Base-by-base conservation (phyloP, 441 rosid genomes). In the Erodium moschatum region DNA sequence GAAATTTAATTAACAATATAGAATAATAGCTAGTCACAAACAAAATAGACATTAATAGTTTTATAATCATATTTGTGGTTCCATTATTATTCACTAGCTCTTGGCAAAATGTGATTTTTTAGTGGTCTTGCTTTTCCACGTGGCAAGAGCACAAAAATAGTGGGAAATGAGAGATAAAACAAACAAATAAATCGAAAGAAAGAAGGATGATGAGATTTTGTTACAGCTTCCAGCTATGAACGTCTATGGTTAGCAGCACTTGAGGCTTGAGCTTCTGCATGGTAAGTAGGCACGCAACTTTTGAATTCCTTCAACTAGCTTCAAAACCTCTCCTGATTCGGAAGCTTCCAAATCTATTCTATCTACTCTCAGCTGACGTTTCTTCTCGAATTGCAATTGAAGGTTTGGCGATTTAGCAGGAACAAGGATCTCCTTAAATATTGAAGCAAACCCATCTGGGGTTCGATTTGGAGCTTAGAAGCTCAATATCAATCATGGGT, bases 401-500 rank as follows among this genome's bases (percentile, higher is more conserved):
- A 40, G 46, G 46, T 40, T 15, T 35, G 19, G 38, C 3, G 19
- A n/a, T 64, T 27, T 1, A 64, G 67, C 50, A 15, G 18, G 20
- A 33, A 42, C 1, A 3, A 65, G 35, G 42, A 52, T 8, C 40
- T 64, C 1, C 27, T 24, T 12, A 4, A 21, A 24, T 42, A 1
- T 64, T 31, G 20, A 65, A 65, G 48, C 42, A 19, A 65, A 64
- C 67, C 42, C 64, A 31, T 58, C 70, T 46, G 66, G n/a, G 50
- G 1, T 44, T 44, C 13, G 46, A 65, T 38, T 65, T 62, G 27
- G 67, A 52, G 67, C 27, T 2, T 19, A 2, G 24, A 56, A 19
- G 73, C 77, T 50, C 33, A 58, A 46, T 44, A 10, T 73, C 64
- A 16, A 46, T 48, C 48, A 85, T 87, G 92, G 83, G 81, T 78